Evolutionary conservation across 495 filamentous ascomycete genomes (phyloP), one percentile per base, ranked within the genome.

Genomic region (Penicillium ucsense): DNA sequence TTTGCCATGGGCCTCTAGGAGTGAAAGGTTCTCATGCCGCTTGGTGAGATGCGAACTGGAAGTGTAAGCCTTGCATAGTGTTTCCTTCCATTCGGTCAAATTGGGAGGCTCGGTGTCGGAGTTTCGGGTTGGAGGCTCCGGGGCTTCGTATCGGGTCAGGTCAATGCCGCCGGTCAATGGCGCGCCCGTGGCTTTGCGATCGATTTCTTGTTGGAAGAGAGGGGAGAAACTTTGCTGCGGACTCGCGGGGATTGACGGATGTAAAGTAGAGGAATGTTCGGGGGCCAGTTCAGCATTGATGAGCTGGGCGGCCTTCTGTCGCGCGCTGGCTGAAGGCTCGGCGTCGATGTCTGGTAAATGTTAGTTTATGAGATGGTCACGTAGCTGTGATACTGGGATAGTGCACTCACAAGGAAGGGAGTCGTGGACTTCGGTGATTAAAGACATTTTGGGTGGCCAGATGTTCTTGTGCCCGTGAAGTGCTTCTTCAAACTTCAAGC

Each of bases 1-100:
- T 70, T 86, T 88, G 57, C 89, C 90, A 67, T 80, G 81, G 49
- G 74, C 73, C 54, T 90, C 86, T 7, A 96, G 78, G 7, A 92
- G 74, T 4, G 75, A 68, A 20, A 95, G 76, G 59, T 94, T 85
- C 30, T 79, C 70, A 29, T 78, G 73, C 4, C 89, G 82, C 12
- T 68, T 66, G 2, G 73, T 60, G 8, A 95, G 70, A 65, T 94
- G 87, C 0, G 76, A 72, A 41, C 77, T 77, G 5, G 78, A 73
- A 0, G 78, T 72, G 71, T 88, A 87, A 38, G 87, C 69, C 40
- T 61, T 66, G 30, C 59, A 64, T 20, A 72, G 39, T 6, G 65
- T 59, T 37, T 59, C 53, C 7, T 62, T 56, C 70, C 69, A 73
- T 49, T 64, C 62, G 20, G 61, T 57, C 28, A 74, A 55, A 8